Base-by-base conservation (phyloP, 1,284 basidiomycete genomes). In the Mycocalia duriaeana region DNA sequence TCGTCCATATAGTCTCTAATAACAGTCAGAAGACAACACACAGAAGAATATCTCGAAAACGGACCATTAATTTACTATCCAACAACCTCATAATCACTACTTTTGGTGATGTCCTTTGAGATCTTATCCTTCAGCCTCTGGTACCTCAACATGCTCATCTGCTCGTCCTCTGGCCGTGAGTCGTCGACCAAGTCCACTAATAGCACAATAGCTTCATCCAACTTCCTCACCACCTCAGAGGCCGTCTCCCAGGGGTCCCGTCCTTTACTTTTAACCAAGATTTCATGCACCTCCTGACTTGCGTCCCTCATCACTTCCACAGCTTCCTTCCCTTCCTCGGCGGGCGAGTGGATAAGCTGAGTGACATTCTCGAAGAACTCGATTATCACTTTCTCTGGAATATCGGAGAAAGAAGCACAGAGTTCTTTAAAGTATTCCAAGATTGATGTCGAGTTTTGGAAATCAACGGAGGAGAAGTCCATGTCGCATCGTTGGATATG, bases 401-500 rank as follows among this genome's bases (percentile, higher is more conserved):
- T 53, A 34, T 43, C 57, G 22, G 44, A 50, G 50, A 50, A 57
- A 25, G 45, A 57, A 42, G 6, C 44, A 50, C 52, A 60, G 11
- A 66, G 51, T 6, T 50, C 52, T 25, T 56, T 51, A 48, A 67
- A 62, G 48, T 65, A 58, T 0, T 25, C 1, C 16, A 54, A 45
- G 5, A 57, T 53, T 3, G 54, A 53, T 16, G 42, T 20, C 3
- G 52, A 50, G 44, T 62, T 57, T n/a, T 59, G 52, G n/a, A 60
- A 43, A 38, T 68, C 53, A 6, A 60, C 44, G 5, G 51, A 50
- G 18, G 54, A 43, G 37, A 61, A 63, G 8, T 53, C 56, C 19
- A 50, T 42, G 46, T 67, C 66, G n/a, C 51, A 50, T 24, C 56
- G 54, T 48, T 64, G 65, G 13, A 65, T 52, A 25, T 58, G 61